Percentiles rank a stretch among this genome's conserved stretches.
Evolutionary conservation across 495 filamentous ascomycete species (phyloP).

Genomic region (Talaromyces wortmannii): DNA sequence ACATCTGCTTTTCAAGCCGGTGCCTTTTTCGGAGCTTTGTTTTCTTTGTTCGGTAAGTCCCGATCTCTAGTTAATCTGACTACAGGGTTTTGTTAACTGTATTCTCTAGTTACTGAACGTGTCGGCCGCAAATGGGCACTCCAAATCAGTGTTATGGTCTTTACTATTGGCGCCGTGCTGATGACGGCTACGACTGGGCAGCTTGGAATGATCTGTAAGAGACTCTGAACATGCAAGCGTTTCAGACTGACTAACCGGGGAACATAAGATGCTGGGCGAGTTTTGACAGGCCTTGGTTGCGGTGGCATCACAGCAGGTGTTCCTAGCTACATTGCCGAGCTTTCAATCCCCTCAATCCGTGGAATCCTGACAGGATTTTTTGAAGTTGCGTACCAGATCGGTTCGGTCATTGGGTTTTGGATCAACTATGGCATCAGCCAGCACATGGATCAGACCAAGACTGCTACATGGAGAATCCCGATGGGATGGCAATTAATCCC

Average conservation of each 20-base stretch:
- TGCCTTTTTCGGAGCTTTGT: constrained; percentile 49
- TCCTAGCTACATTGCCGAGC: constrained; percentile 65
- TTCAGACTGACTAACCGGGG: constrained; percentile 18
- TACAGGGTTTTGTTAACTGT: not conserved
- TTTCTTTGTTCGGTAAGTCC: constrained; percentile 21
- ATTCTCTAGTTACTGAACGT: constrained; percentile 9
- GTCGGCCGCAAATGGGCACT: constrained; percentile 42
- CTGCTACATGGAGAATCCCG: constrained; percentile 34
- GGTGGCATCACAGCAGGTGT: constrained; percentile 62
- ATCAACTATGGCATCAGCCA: constrained; percentile 31
- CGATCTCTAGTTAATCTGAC: not conserved
- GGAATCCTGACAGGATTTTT: constrained; percentile 63
- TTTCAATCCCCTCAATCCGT: constrained; percentile 63
- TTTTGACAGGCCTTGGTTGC: constrained; percentile 57
- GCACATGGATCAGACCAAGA: constrained; percentile 1
- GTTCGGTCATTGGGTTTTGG: constrained; percentile 56
- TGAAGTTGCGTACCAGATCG: constrained; percentile 57
- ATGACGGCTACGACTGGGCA: constrained; percentile 43
- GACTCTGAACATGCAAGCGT: not conserved
- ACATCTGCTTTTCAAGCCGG: constrained; percentile 55
- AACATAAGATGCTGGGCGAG: constrained; percentile 47
- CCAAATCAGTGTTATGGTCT: constrained; percentile 35
- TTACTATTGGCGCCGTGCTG: constrained; percentile 49
- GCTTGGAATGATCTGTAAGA: constrained; percentile 26
- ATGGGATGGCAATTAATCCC: constrained; percentile 38